Evolutionary conservation across 1,284 basidiomycete species (phyloP).

Genomic region (Irpex rosettiformis): DNA sequence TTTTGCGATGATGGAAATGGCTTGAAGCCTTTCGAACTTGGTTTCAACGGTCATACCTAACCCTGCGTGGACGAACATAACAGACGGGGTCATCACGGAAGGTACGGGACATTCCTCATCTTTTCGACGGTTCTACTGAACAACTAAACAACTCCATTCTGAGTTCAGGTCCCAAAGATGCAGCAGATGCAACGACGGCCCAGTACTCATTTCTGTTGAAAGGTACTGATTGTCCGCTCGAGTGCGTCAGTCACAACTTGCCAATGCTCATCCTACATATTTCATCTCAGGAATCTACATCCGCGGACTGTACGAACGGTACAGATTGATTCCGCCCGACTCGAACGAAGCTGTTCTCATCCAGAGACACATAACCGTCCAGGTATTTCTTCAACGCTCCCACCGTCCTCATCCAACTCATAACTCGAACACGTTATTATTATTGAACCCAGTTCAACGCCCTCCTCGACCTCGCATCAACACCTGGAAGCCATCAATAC

Average conservation of each 20-base stretch:
- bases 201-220: no score
- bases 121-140: background rate
- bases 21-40: no score
- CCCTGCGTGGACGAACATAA: background rate
- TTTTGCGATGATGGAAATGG: no score
- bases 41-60: background rate
- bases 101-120: background rate
- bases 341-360: background rate
- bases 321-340: background rate
- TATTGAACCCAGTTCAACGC: conserved; percentile 9
- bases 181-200: no score
- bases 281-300: background rate
- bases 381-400: background rate
- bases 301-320: conserved; percentile 5
- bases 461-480: conserved; percentile 1
- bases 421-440: background rate
- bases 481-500: background rate
- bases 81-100: background rate
- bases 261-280: background rate
- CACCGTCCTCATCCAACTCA: background rate
- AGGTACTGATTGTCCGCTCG: no score
- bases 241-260: no score
- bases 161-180: no score
- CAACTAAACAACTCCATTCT: no score
- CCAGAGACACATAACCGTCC: background rate